Base-by-base conservation (phyloP, 1,139 yeast species). In the Diutina sp. region DNA sequence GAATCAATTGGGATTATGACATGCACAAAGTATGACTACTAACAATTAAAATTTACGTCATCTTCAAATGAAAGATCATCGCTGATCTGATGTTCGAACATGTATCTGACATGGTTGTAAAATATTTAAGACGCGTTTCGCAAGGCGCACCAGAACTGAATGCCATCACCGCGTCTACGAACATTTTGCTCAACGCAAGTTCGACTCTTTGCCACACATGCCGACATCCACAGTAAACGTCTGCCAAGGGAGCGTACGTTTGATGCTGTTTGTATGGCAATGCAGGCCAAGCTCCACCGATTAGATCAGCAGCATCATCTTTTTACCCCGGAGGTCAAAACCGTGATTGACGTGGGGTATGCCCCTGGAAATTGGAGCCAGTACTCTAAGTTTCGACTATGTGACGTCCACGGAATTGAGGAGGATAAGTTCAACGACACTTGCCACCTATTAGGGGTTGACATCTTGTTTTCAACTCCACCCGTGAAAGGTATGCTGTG, bases 361-460 rank as follows among this genome's bases (percentile, higher is more conserved):
- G 96, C 96, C 0, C 99, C 99, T 0, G 99, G 99, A 0, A 91
- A 96, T 45, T 93, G 99, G 99, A 79, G 91, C 12, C 89, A 85
- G 62, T 95, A 87, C 41, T 86, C 96, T 7, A 66, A 67, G 52
- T 59, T 66, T 44, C 62, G 68, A 41, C 61, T 76, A 58, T 65
- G 70, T 50, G 62, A 64, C 46, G 56, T 69, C 2, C 74, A 74
- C 60, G 61, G 58, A 3, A 47, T 73, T 1, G 66, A 64, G 0
- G 80, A 80, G 6, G 82, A 80, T 53, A 70, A 80, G 51, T 79
- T 88, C 12, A 67, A 74, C 16, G 74, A 79, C 3, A 72, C 73
- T 28, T 91, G 97, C 16, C 77, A 80, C 54, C 80, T 93, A 1
- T 69, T 93, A 50, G 99, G 99, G 29, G 85, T 91, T 52, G 99